Evolutionary conservation across 345 rosid species (phyloP).

Genomic region (Gossypium ekmanianum): DNA sequence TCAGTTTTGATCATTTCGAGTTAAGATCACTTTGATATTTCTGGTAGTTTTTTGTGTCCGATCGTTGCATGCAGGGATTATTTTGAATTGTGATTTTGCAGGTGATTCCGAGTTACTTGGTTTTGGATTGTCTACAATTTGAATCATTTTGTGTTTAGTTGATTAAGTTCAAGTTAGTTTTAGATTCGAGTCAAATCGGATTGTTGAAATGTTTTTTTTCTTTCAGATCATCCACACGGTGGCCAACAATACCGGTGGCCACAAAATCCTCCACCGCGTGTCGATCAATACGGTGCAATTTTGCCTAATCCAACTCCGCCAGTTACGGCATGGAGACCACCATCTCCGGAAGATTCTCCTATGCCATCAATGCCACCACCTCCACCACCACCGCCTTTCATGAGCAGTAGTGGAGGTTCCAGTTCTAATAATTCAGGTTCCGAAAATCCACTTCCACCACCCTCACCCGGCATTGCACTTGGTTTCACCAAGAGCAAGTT

Average conservation of each 20-base stretch:
- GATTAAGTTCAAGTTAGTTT: too few species aligned
- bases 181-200: too few species aligned
- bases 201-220: constrained; percentile 1
- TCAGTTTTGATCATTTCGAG: too few species aligned
- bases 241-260: constrained; percentile 61
- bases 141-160: too few species aligned
- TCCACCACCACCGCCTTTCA: constrained; percentile 14
- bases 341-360: not conserved
- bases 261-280: constrained; percentile 46
- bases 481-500: constrained; percentile 54
- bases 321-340: not conserved
- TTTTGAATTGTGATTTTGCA: too few species aligned
- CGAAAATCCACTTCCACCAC: constrained; percentile 31
- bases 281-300: constrained; percentile 27
- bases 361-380: not conserved
- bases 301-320: constrained; percentile 31
- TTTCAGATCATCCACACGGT: constrained; percentile 48
- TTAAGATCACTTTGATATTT: too few species aligned
- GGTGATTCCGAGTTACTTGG: too few species aligned
- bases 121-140: too few species aligned
- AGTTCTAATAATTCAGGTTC: constrained; percentile 12
- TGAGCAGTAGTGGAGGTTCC: constrained; percentile 17
- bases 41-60: too few species aligned
- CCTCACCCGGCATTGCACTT: constrained; percentile 46
- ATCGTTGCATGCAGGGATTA: too few species aligned